These are phyloP conservation scores for Kurtzmaniella quercitrusa DNA, from an alignment of 1,139 yeast genomes.

Conservation along the genomic window DNA sequence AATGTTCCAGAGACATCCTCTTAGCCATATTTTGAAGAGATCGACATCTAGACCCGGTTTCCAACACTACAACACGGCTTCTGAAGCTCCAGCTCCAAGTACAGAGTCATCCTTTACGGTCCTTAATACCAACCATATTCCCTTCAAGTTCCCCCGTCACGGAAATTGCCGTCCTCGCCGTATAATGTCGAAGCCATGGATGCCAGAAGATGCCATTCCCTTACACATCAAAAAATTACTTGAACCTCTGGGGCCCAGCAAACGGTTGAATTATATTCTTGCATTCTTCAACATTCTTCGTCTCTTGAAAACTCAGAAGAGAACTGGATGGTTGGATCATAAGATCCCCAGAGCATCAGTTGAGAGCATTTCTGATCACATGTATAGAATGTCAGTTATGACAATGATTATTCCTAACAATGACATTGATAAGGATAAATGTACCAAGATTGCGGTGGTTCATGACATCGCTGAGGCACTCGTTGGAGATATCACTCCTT, in stretches of 20 bases:
- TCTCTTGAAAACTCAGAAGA: slow-evolving; percentile 69
- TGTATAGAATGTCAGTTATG: slow-evolving; percentile 92
- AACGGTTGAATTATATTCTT: slow-evolving; percentile 46
- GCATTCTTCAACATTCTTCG: slow-evolving; percentile 77
- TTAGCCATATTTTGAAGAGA: background rate
- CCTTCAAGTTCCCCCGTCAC: background rate
- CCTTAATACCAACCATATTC: background rate
- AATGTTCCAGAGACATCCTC: background rate
- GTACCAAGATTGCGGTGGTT: slow-evolving; percentile 82
- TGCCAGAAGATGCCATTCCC: slow-evolving; percentile 59
- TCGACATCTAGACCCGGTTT: background rate
- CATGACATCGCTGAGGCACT: slow-evolving; percentile 94
- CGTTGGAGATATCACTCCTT: slow-evolving; percentile 94
- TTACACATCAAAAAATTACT: slow-evolving; percentile 42
- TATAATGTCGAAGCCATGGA: slow-evolving; percentile 35
- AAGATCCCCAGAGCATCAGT: slow-evolving; percentile 47
- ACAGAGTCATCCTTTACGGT: background rate
- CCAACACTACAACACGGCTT: background rate
- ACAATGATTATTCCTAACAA: slow-evolving; percentile 62
- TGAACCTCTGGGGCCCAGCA: slow-evolving; percentile 15
- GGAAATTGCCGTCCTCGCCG: background rate
- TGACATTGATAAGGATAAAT: slow-evolving; percentile 41
- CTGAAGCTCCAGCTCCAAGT: background rate
- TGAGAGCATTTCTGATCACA: slow-evolving; percentile 89
- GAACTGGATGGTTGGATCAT: slow-evolving; percentile 94